Base-by-base conservation (phyloP, 139 green algal genomes). In the Mesostigma viride region DNA sequence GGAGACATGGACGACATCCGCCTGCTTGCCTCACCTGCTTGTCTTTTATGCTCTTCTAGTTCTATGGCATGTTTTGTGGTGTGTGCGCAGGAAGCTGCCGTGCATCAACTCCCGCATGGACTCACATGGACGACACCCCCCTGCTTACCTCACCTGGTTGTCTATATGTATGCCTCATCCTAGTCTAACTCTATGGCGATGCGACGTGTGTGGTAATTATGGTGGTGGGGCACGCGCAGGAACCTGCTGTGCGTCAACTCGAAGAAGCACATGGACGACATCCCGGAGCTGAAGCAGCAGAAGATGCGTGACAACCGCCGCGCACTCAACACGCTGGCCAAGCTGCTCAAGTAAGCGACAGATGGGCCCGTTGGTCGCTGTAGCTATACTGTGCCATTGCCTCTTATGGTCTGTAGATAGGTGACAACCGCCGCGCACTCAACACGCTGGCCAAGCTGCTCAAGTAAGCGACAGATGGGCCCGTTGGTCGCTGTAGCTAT, bases 191-290 rank as follows among this genome's bases (percentile, higher is more conserved):
- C n/a, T n/a, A n/a, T n/a, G n/a, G n/a, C n/a, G n/a, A n/a, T n/a
- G n/a, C n/a, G n/a, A n/a, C n/a, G n/a, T n/a, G n/a, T n/a, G n/a
- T n/a, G n/a, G n/a, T n/a, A n/a, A n/a, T n/a, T n/a, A n/a, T n/a
- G n/a, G n/a, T n/a, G n/a, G n/a, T n/a, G n/a, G n/a, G n/a, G n/a
- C n/a, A n/a, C n/a, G n/a, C n/a, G 64, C 58, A 86, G 94, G 72
- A 98, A 99, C 83, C 84, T 99, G 20, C 95, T 97, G 65, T 99
- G 94, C 76, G 90, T 99, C 48, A 84, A 97, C 81, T 95, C 85
- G 58, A 97, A 96, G 83, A 95, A 96, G 78, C 90, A 94, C 80
- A 84, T 99, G 66, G 83, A 95, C 71, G 90, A 97, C 67, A 72
- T 84, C 11, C 93, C 93, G 1, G 86, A 90, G 73, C 77, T 90